Base-by-base conservation (phyloP, 179 eudicot species). In the Drosera spatulata region DNA sequence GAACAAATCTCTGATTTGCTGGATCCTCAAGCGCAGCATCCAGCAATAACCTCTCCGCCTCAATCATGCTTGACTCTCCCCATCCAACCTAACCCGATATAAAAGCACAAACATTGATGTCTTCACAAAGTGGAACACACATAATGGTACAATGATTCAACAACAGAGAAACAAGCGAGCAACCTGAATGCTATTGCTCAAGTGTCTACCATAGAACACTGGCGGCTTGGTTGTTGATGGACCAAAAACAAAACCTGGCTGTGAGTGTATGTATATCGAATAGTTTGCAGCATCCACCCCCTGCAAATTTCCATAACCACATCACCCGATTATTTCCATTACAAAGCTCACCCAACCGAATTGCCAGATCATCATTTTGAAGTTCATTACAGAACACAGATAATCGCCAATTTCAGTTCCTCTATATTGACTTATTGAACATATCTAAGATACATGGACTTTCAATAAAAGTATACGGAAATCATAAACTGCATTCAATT, bases 31-130 rank as follows among this genome's bases (percentile, higher is more conserved):
- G 90, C 47, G 96, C 99, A 55, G 79, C 79, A 38, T 69, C 80
- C 41, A 93, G 84, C 66, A 93, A 65, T 70, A 93, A 78, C 67
- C 93, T 79, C 79, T 93, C 96, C 43, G 96, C 99, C 78, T 73
- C 79, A 74, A 93, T 82, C 99, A 93, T 93, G 71, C 86, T 93
- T 13, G 95, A 79, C 56, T 88, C 85, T 62, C 99, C 99, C 99
- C 99, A 93, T 41, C 58, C 87, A 53, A 91, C 98, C 98, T 91
- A 77, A 9, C 45, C 5, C 1, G 45, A 47, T 53, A n/a, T 3
- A 6, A n/a, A 10, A 37, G 9, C 33, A 10, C 3, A 44, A 33
- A 57, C 51, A 51, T 33, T 39, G 49, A 61, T 69, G 71, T 41
- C 79, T 69, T 55, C 60, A 45, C 44, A 22, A 58, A 65, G 39